These are phyloP conservation scores for Ruellia speciosa DNA, from an alignment of 305 asterid genomes.

Conservation along the genomic window DNA sequence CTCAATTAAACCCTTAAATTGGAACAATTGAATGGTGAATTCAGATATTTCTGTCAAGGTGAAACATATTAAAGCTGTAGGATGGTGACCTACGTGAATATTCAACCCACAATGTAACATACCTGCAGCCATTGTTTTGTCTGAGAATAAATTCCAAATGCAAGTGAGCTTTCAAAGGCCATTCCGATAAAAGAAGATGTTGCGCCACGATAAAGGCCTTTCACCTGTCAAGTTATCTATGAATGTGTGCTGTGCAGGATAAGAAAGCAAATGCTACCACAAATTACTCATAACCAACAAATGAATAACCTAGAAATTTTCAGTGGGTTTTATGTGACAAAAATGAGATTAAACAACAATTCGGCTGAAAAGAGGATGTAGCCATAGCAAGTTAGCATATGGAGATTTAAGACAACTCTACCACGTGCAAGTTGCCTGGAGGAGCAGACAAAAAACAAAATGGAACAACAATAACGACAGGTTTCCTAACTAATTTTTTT, in stretches of 20 bases:
- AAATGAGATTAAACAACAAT: too few relatives aligned
- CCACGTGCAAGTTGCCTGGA: too few relatives aligned
- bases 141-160: conserved; percentile 87
- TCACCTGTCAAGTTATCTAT: conserved; percentile 44
- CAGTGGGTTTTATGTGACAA: too few relatives aligned
- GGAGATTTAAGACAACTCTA: too few relatives aligned
- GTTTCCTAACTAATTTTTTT: too few relatives aligned
- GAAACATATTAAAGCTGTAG: conserved; percentile 8
- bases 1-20: conserved; percentile 6
- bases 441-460: too few relatives aligned
- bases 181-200: conserved; percentile 83
- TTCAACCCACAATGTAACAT: conserved; percentile 15
- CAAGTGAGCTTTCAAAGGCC: conserved; percentile 91
- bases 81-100: conserved; percentile 1
- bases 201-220: conserved; percentile 88
- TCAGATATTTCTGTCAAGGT: background rate
- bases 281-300: conserved; percentile 14
- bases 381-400: too few relatives aligned
- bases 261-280: conserved; percentile 1
- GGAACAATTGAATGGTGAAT: conserved; percentile 7
- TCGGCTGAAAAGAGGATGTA: too few relatives aligned
- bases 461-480: too few relatives aligned
- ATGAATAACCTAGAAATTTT: conserved; percentile 12
- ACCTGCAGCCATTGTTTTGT: conserved; percentile 76
- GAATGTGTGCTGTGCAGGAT: conserved; percentile 9